These are phyloP conservation scores for Tripterygium wilfordii DNA, from an alignment of 177 flowering plant species.

Conservation along the genomic window DNA sequence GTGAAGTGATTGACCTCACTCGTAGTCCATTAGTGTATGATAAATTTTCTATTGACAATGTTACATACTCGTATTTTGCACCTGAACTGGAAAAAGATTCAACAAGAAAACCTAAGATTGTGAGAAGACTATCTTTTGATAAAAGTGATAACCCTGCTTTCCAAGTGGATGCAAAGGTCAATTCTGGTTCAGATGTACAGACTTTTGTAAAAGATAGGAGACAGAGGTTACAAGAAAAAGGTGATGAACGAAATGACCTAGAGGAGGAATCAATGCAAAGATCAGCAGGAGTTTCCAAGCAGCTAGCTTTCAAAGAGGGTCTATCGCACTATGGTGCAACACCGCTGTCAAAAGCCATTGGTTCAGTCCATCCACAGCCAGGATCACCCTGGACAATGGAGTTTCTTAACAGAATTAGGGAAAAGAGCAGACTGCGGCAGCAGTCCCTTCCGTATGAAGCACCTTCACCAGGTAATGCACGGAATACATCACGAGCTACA, in stretches of 20 bases:
- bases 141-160: slow-evolving; percentile 23
- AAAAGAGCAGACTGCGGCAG: slow-evolving; percentile 57
- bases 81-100: slow-evolving; percentile 23
- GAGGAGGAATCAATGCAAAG: slow-evolving; percentile 20
- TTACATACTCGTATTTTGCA: slow-evolving; percentile 12
- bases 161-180: slow-evolving; percentile 31
- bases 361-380: slow-evolving; percentile 33
- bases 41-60: slow-evolving; percentile 20
- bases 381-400: slow-evolving; percentile 93
- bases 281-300: slow-evolving; percentile 16
- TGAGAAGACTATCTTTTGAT: slow-evolving; percentile 37
- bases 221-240: slow-evolving; percentile 12
- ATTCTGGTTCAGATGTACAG: slow-evolving; percentile 27
- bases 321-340: slow-evolving; percentile 29
- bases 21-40: slow-evolving; percentile 18
- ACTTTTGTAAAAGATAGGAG: slow-evolving; percentile 19
- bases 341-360: slow-evolving; percentile 53
- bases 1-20: slow-evolving; percentile 52
- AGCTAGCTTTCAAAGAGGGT: slow-evolving; percentile 17
- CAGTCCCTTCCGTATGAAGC: slow-evolving; percentile 35
- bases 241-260: slow-evolving; percentile 14
- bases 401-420: slow-evolving; percentile 78
- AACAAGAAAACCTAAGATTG: slow-evolving; percentile 17
- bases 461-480: slow-evolving; percentile 23
- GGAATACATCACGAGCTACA: slow-evolving; percentile 26